Base-by-base conservation (phyloP, 2,329 filamentous ascomycete species). In the Clonostachys byssicola region DNA sequence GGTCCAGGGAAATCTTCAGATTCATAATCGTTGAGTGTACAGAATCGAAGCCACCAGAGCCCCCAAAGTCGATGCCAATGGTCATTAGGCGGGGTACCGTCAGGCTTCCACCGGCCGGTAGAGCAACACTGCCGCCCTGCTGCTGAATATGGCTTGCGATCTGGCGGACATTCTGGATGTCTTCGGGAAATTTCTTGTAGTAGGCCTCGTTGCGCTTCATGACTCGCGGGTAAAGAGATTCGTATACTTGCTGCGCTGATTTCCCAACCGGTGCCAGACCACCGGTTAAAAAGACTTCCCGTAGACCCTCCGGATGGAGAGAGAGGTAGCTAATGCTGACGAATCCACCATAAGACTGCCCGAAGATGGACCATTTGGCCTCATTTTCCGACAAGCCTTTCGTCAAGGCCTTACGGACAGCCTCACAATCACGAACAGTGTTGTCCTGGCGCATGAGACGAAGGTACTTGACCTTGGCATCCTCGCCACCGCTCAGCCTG, bases 261-360 rank as follows among this genome's bases (percentile, higher is more conserved):
- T 80, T 80, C 45, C 86, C 83, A 12, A 96, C 71, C 0, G 92
- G 88, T 13, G 89, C 86, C 40, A 96, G 74, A 1, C 92, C 92
- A 39, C 92, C 92, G 13, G 88, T 89, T 34, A 91, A 74, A 62
- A 95, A 97, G 30, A 83, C 82, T 68, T 97, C 92, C 34, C 84
- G 81, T 20, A 97, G 67, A 2, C 88, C 87, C 48, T 90, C 78
- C 0, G 89, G 88, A 55, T 80, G 85, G 61, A 88, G 83, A 3
- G 88, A 94, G 12, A 96, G 78, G 64, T 96, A 97, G 7, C 87
- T 92, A 33, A 90, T 74, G 42, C 77, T 78, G 60, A 91, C 89
- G 66, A 96, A 96, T 1, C 92, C 92, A 40, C 92, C 92, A 64
- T 95, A 97, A 13, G 87, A 92, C 68, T 96, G 92, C 10, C 92